Conservation (phyloP, 1,284 basidiomycete genomes). For the Golubevia sp. region DNA sequence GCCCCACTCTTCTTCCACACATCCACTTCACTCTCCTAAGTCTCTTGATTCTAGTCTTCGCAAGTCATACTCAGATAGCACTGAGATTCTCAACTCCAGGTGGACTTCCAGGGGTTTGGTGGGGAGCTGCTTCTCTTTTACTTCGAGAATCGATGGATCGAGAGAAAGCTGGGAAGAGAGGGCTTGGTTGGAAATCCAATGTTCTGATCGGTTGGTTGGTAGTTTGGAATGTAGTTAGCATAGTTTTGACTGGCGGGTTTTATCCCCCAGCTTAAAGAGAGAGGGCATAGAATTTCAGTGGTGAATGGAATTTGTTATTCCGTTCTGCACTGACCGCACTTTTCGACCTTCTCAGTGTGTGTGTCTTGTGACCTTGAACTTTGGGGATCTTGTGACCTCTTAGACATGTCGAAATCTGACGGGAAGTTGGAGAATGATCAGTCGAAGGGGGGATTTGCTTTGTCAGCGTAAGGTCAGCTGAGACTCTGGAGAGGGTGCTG, state of each 20-base stretch:
- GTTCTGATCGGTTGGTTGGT: slow-evolving; percentile 75
- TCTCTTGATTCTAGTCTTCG: slow-evolving; percentile 71
- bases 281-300: too few species aligned
- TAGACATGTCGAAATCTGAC: too few species aligned
- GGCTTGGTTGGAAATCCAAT: slow-evolving; percentile 8
- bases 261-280: slow-evolving; percentile 80
- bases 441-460: too few species aligned
- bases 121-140: slow-evolving; percentile 74
- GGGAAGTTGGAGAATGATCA: too few species aligned
- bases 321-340: too few species aligned
- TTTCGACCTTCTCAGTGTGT: too few species aligned
- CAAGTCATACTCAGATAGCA: slow-evolving; percentile 86
- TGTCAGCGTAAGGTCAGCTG: too few species aligned
- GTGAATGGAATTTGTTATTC: too few species aligned
- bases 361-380: too few species aligned
- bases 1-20: slow-evolving; percentile 67
- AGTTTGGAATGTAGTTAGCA: slow-evolving; percentile 74
- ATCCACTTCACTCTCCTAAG: slow-evolving; percentile 71
- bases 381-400: too few species aligned
- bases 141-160: slow-evolving; percentile 65
- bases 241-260: slow-evolving; percentile 83
- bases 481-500: too few species aligned
- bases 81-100: slow-evolving; percentile 76
- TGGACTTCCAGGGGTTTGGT: slow-evolving; percentile 77
- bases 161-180: slow-evolving; percentile 9